Percentiles rank a stretch among this genome's conserved stretches.
Conservation (phyloP, 2,329 filamentous ascomycete species). For the Stachybotrys chlorohalonatus region DNA sequence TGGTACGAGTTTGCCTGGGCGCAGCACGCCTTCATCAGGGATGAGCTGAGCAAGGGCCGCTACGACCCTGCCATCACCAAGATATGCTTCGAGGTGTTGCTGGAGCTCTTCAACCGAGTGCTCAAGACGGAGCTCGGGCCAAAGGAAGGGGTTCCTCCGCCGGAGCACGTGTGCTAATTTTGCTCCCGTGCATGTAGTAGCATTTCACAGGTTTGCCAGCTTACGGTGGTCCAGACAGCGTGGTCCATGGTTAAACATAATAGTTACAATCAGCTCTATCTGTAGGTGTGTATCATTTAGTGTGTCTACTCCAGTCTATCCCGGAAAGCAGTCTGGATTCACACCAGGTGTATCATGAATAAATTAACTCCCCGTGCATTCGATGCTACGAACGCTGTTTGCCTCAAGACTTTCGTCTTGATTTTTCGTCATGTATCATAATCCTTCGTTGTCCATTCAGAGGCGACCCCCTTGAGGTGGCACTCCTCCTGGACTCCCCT, state of each 20-base stretch:
- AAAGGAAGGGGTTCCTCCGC: constrained; percentile 49
- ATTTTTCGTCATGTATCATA: background rate
- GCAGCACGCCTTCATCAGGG: constrained; percentile 89
- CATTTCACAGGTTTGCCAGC: background rate
- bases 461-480: background rate
- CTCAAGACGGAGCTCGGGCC: constrained; percentile 73
- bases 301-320: background rate
- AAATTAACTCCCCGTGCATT: background rate
- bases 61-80: constrained; percentile 84
- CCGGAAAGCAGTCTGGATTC: background rate
- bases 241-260: background rate
- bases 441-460: background rate
- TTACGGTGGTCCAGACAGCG: no score
- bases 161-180: constrained; percentile 63
- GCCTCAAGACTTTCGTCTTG: background rate
- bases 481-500: background rate
- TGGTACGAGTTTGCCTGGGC: constrained; percentile 92
- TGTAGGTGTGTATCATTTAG: background rate
- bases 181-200: background rate
- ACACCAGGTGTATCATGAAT: background rate
- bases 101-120: constrained; percentile 74
- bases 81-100: constrained; percentile 81
- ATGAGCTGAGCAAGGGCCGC: constrained; percentile 86
- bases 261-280: background rate
- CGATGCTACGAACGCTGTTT: background rate